Conservation (phyloP, 805 yeast genomes). For the Yarrowia porcina region DNA sequence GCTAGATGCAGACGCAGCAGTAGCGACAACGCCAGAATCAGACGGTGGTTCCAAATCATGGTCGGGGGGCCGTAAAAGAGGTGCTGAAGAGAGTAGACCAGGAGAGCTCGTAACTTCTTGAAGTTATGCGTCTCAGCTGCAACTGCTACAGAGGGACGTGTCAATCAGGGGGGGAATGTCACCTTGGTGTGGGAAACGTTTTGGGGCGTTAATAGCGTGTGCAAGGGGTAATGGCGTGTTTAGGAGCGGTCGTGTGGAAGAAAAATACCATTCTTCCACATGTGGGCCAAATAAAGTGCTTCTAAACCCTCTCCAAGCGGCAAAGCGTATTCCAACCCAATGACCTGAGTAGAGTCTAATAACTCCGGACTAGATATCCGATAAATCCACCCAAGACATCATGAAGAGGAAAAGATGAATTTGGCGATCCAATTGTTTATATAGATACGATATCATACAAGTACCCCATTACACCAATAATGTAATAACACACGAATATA, state of each 20-base stretch:
- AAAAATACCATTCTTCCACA: too few species aligned
- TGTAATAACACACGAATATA: too few species aligned
- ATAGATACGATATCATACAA: not conserved
- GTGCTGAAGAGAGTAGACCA: not conserved
- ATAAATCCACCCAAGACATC: not conserved
- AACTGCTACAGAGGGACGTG: not conserved
- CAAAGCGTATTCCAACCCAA: not conserved
- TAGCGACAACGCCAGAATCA: conserved; percentile 7
- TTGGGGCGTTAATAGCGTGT: not conserved
- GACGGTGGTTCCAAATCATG: conserved; percentile 10
- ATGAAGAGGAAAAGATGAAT: not conserved
- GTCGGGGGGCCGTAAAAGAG: not conserved
- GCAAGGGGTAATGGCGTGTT: not conserved
- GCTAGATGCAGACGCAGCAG: conserved; percentile 44
- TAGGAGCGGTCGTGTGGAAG: not conserved
- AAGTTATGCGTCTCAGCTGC: conserved; percentile 11
- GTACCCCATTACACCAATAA: not conserved
- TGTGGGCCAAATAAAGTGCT: not conserved
- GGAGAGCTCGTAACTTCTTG: not conserved
- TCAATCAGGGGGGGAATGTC: not conserved
- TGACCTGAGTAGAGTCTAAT: not conserved
- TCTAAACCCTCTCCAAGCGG: not conserved
- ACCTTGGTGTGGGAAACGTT: not conserved
- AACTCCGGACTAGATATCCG: not conserved
- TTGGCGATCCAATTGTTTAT: not conserved